Percentiles rank a stretch among this genome's conserved stretches.
These are phyloP conservation scores for Isatis tinctoria DNA, from an alignment of 345 rosid genomes.

Conservation along the genomic window DNA sequence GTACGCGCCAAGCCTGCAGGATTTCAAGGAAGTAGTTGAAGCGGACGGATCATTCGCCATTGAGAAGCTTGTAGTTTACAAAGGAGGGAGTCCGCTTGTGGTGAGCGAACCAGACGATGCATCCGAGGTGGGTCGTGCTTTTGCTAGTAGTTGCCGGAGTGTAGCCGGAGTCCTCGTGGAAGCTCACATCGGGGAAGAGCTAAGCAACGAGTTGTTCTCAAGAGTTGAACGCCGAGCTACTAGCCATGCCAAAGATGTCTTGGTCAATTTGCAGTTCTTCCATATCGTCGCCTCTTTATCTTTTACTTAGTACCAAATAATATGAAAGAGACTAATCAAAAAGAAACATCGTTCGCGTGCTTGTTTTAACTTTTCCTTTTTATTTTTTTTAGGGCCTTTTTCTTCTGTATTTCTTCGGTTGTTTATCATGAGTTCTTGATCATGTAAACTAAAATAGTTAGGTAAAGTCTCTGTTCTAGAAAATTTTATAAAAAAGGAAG, in stretches of 20 bases:
- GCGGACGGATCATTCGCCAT: constrained; percentile 64
- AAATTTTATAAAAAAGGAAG: neutral
- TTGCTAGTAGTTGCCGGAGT: constrained; percentile 72
- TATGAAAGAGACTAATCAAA: neutral
- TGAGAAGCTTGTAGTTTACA: constrained; percentile 75
- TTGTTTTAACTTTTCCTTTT: neutral
- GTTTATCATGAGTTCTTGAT: neutral
- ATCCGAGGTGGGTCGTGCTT: constrained; percentile 67
- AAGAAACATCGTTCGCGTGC: constrained; percentile 2
- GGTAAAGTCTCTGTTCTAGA: neutral
- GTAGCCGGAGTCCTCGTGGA: constrained; percentile 88
- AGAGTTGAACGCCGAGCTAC: constrained; percentile 60
- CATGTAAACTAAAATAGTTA: constrained; percentile 21
- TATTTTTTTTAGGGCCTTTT: neutral
- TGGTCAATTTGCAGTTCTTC: constrained; percentile 74
- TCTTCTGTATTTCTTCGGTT: neutral
- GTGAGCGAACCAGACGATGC: constrained; percentile 69
- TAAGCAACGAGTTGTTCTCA: constrained; percentile 63
- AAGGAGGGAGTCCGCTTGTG: constrained; percentile 94
- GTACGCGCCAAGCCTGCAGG: constrained; percentile 84
- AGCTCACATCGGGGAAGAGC: constrained; percentile 82
- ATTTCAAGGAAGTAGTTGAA: constrained; percentile 79
- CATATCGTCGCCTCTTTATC: constrained; percentile 89
- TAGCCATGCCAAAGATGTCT: constrained; percentile 65
- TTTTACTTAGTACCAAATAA: constrained; percentile 27